These are phyloP conservation scores for Aspergillus melleus DNA, from an alignment of 2,329 filamentous ascomycete genomes.

Conservation along the genomic window DNA sequence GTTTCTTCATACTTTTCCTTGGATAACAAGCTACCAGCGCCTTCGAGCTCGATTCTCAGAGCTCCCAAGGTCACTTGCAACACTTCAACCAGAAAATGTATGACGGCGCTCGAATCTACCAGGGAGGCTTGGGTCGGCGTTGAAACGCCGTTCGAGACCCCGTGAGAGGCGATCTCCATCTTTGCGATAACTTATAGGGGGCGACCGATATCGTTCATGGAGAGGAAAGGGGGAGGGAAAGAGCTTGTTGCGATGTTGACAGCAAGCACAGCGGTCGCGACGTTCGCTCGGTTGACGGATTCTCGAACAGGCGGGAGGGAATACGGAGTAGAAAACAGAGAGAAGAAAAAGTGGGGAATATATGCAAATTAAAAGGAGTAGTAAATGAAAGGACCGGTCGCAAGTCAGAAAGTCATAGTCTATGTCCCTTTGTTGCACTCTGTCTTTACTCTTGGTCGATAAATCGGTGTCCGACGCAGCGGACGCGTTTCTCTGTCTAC, in stretches of 20 bases:
- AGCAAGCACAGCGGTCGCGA: slow-evolving; percentile 13
- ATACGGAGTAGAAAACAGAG: slow-evolving; percentile 1
- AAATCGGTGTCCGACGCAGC: slow-evolving; percentile 4
- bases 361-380: not conserved
- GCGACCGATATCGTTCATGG: slow-evolving; percentile 31
- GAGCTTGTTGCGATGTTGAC: slow-evolving; percentile 9
- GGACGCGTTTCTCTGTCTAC: slow-evolving; percentile 8
- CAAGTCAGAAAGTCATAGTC: slow-evolving; percentile 1
- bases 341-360: not conserved
- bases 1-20: slow-evolving; percentile 72
- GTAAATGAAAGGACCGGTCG: not conserved
- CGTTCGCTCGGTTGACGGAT: slow-evolving; percentile 1
- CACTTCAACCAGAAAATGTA: slow-evolving; percentile 71
- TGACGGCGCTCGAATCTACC: slow-evolving; percentile 66
- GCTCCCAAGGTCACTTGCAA: slow-evolving; percentile 74
- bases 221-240: slow-evolving; percentile 10
- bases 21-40: slow-evolving; percentile 79
- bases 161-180: slow-evolving; percentile 42
- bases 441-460: slow-evolving; percentile 1
- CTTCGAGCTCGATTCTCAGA: slow-evolving; percentile 74
- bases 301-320: not conserved
- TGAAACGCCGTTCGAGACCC: slow-evolving; percentile 37
- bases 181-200: slow-evolving; percentile 26
- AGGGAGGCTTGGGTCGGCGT: slow-evolving; percentile 31
- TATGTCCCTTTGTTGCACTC: not conserved